Evolutionary conservation across 495 filamentous ascomycete species (phyloP).

Genomic region (Gamarada debralockiae): DNA sequence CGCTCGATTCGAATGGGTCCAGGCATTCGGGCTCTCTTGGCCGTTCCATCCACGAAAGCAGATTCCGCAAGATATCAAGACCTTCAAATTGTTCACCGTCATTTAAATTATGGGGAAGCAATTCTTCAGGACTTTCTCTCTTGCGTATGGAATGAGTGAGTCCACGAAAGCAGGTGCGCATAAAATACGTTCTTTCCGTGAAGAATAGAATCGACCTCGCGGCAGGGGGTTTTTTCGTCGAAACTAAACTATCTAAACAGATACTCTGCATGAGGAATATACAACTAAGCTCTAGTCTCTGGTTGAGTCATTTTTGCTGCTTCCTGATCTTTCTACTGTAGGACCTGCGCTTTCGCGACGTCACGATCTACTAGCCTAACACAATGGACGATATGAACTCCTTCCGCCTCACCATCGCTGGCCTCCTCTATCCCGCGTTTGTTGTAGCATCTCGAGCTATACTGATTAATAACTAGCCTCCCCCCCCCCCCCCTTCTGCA

Average conservation of each 20-base stretch:
- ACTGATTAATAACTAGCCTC: slow-evolving; percentile 3
- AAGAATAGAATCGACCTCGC: slow-evolving; percentile 6
- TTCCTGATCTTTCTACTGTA: neutral
- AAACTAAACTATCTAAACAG: neutral
- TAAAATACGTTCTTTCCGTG: neutral
- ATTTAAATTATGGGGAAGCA: neutral
- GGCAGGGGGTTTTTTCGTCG: neutral
- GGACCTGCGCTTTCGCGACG: neutral
- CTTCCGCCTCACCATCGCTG: neutral
- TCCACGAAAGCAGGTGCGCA: neutral
- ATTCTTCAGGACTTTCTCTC: neutral
- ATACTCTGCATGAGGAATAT: slow-evolving; percentile 1
- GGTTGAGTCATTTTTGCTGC: neutral
- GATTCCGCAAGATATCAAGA: neutral
- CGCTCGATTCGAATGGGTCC: neutral
- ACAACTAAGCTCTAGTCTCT: neutral
- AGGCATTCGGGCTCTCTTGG: neutral
- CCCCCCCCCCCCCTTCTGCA: slow-evolving; percentile 1
- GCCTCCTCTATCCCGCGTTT: neutral
- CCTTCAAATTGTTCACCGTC: neutral
- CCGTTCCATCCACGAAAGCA: neutral
- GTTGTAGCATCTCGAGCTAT: slow-evolving; percentile 1
- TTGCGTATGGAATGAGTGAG: neutral
- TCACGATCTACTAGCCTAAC: neutral
- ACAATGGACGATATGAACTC: neutral